These are phyloP conservation scores for Capsicum pubescens DNA, from an alignment of 257 asterid genomes.

Conservation along the genomic window DNA sequence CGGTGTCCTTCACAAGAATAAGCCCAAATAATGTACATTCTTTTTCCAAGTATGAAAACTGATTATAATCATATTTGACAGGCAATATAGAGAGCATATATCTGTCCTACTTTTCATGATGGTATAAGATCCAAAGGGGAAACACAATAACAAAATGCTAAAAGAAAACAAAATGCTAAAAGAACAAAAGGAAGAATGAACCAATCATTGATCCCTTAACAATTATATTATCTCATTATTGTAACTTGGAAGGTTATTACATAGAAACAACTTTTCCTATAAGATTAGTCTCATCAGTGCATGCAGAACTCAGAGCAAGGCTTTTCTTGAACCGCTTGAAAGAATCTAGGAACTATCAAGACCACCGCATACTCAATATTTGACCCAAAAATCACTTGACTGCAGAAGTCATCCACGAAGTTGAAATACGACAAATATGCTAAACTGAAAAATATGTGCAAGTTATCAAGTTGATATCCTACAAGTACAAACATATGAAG, in stretches of 20 bases:
- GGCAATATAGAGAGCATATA: neutral
- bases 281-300: neutral
- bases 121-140: constrained; percentile 17
- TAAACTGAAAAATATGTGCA: neutral
- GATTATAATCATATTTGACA: neutral
- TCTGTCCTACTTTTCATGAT: neutral
- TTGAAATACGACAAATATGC: neutral
- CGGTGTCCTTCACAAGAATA: constrained; percentile 55
- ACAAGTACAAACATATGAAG: neutral
- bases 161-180: neutral
- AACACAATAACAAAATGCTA: neutral
- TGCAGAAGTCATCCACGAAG: neutral
- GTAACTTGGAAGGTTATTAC: neutral
- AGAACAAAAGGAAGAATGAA: constrained; percentile 2
- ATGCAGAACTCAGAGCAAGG: neutral
- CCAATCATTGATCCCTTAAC: neutral
- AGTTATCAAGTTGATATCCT: neutral
- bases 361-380: neutral
- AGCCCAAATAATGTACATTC: neutral
- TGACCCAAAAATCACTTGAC: constrained; percentile 7
- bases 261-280: neutral
- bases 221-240: neutral
- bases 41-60: neutral
- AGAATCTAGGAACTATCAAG: neutral
- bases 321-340: neutral